These are phyloP conservation scores for Cladosporium cucumerinum DNA, from an alignment of 2,329 filamentous ascomycete genomes.

Conservation along the genomic window DNA sequence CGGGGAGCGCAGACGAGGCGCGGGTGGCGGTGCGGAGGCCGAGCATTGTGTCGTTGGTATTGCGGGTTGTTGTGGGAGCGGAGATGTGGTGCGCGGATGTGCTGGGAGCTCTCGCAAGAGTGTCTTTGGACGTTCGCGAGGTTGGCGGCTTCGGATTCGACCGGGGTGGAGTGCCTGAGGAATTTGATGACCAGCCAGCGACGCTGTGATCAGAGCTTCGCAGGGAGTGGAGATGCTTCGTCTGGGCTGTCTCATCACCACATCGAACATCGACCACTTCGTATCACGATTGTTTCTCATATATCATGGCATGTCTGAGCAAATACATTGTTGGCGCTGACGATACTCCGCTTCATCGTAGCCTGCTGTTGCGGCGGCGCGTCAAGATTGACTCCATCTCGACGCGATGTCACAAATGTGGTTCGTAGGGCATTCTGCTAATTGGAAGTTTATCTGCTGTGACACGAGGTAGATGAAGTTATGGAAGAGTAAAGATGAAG, in stretches of 20 bases:
- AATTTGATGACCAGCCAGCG: conserved; percentile 1
- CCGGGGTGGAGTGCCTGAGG: background rate
- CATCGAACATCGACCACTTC: background rate
- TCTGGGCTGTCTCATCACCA: background rate
- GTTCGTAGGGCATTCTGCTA: background rate
- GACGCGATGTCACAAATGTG: background rate
- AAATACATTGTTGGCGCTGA: background rate
- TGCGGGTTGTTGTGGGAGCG: background rate
- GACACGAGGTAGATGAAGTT: background rate
- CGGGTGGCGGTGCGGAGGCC: conserved; percentile 15
- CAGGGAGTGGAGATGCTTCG: background rate
- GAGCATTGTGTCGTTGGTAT: conserved; percentile 14
- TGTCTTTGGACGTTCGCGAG: conserved; percentile 1
- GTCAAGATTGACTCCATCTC: background rate
- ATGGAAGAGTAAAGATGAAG: background rate
- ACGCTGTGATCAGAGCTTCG: background rate
- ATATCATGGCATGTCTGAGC: background rate
- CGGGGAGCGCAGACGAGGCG: conserved; percentile 13
- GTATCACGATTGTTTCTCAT: background rate
- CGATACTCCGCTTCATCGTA: background rate
- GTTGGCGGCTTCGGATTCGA: conserved; percentile 1
- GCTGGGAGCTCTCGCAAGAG: background rate
- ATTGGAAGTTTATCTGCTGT: background rate
- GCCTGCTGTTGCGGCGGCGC: background rate
- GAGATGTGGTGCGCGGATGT: conserved; percentile 2